phyloP scores from a whole-genome alignment of 345 rosid genomes.

The Pistacia integerrima region DNA sequence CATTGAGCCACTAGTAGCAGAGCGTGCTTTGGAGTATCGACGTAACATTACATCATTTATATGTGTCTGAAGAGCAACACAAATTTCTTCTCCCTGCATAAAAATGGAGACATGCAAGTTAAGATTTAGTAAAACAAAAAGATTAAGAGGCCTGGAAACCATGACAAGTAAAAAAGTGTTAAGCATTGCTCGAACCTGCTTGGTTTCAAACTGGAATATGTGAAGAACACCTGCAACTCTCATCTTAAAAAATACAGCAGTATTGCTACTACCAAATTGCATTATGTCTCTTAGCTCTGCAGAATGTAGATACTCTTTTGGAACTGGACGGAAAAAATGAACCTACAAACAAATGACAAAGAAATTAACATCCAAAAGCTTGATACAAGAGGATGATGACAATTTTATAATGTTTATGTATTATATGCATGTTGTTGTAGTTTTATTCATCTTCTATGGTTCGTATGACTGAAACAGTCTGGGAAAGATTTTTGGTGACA shows the following conservation, averaged over 20 bases:
- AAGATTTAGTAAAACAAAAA: conserved; percentile 5
- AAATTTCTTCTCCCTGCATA: conserved; percentile 92
- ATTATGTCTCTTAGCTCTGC: conserved; percentile 96
- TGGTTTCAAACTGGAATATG: conserved; percentile 95
- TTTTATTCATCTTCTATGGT: background rate
- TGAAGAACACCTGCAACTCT: conserved; percentile 99
- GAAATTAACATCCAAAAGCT: conserved; percentile 15
- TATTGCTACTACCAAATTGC: conserved; percentile 98
- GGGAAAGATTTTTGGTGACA: background rate
- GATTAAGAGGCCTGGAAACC: background rate
- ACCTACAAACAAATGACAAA: conserved; percentile 48
- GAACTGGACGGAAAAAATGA: conserved; percentile 97
- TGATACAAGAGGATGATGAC: background rate
- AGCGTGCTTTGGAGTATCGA: conserved; percentile 94
- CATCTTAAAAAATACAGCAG: conserved; percentile 98
- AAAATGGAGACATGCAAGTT: conserved; percentile 9
- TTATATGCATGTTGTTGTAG: background rate
- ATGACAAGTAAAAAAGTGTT: background rate
- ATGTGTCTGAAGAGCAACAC: conserved; percentile 98
- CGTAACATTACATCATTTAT: conserved; percentile 98
- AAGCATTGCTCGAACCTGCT: conserved; percentile 58
- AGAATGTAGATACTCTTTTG: conserved; percentile 94
- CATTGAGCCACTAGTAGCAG: conserved; percentile 55
- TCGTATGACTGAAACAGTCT: background rate
- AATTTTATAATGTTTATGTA: background rate